Percentiles rank a stretch among this genome's conserved stretches.
Evolutionary conservation across 192 early-diverging fungal genomes (phyloP).

Genomic region (Backusella parvicylindrica): DNA sequence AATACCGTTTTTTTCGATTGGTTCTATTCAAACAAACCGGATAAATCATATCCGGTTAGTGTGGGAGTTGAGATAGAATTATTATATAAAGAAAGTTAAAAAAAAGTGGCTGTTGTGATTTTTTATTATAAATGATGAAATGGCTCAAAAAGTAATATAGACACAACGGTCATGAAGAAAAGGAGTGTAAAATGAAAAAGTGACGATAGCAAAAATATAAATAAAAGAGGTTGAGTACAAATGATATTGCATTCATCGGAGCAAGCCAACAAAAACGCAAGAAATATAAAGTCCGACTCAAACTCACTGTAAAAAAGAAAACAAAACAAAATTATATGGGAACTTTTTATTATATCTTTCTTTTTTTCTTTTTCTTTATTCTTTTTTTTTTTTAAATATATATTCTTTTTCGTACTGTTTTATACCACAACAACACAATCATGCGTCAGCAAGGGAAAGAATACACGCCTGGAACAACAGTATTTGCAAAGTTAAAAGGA

Average conservation of each 20-base stretch:
- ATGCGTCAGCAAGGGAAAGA: conserved; percentile 7
- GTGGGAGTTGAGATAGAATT: too few relatives aligned
- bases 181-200: not conserved
- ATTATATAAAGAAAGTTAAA: too few relatives aligned
- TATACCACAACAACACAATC: not conserved
- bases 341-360: not conserved
- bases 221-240: too few relatives aligned
- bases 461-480: conserved; percentile 48
- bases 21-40: too few relatives aligned
- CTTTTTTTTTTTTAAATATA: not conserved
- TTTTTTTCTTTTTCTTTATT: not conserved
- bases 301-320: too few relatives aligned
- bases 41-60: too few relatives aligned
- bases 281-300: not conserved
- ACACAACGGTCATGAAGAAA: too few relatives aligned
- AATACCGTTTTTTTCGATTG: too few relatives aligned
- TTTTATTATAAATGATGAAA: too few relatives aligned
- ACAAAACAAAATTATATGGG: too few relatives aligned
- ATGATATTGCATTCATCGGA: not conserved
- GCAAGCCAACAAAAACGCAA: not conserved
- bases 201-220: not conserved
- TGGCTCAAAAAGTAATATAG: too few relatives aligned
- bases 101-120: too few relatives aligned
- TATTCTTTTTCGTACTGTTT: not conserved
- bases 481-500: conserved; percentile 60